Evolutionary conservation across 2,329 filamentous ascomycete species (phyloP).

Genomic region (Penicillium sp.): DNA sequence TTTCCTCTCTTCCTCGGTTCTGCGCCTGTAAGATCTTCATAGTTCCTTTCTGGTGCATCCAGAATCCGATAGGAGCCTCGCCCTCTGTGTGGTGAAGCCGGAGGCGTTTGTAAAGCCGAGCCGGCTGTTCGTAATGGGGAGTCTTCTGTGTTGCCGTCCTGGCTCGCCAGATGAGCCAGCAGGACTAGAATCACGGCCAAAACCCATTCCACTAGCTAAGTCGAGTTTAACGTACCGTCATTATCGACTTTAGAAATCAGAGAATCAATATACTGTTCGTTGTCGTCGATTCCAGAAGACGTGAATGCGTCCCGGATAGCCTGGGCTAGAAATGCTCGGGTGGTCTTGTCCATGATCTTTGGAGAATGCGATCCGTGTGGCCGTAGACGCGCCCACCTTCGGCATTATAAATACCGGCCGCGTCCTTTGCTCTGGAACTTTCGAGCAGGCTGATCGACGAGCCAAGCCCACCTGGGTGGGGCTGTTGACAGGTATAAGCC

Average conservation of each 20-base stretch:
- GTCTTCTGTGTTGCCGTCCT: not conserved
- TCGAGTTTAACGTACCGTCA: constrained; percentile 1
- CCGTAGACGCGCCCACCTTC: not conserved
- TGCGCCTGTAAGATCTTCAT: not conserved
- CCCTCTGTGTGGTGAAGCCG: not conserved
- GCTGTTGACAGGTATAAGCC: not conserved
- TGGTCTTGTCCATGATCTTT: constrained; percentile 1
- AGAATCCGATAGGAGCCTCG: not conserved
- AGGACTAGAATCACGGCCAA: not conserved
- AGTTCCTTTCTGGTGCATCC: not conserved
- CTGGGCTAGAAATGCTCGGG: not conserved
- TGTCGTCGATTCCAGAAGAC: not conserved
- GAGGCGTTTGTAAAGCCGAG: not conserved
- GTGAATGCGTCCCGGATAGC: constrained; percentile 3
- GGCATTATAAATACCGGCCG: not conserved
- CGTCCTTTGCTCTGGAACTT: not conserved
- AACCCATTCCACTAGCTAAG: not conserved
- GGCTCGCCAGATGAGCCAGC: not conserved
- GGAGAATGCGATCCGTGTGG: not conserved
- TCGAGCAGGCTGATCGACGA: not conserved
- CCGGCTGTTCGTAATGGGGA: not conserved
- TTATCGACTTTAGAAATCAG: constrained; percentile 6
- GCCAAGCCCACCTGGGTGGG: not conserved
- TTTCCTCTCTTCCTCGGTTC: not conserved
- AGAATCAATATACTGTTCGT: constrained; percentile 4